phyloP scores from a whole-genome alignment of 352 stramenopile genomes.

The Globisporangium spinosum region DNA sequence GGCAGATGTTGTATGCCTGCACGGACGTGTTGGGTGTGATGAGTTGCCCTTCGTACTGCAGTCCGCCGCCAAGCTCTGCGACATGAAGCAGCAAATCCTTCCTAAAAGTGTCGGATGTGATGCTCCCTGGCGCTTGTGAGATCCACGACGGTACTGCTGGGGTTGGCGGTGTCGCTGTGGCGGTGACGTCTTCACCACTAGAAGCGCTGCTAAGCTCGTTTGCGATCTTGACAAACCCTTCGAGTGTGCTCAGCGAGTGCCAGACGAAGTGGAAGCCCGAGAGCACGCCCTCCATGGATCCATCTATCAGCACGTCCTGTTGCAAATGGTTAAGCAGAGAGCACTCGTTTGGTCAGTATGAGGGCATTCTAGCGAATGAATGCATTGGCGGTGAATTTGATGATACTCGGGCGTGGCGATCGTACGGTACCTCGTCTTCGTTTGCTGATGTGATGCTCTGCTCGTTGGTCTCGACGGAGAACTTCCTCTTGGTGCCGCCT shows the following conservation, averaged over 20 bases:
- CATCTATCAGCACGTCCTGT: not conserved
- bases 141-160: conserved; percentile 29
- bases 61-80: conserved; percentile 21
- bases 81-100: conserved; percentile 19
- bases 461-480: not conserved
- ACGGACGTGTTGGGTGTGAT: conserved; percentile 25
- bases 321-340: not conserved
- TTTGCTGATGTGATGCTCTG: not conserved
- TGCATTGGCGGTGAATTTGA: too few species aligned
- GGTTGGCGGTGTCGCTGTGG: too few species aligned
- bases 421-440: not conserved
- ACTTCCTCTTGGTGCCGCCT: not conserved
- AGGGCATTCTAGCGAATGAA: too few species aligned
- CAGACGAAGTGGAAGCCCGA: conserved; percentile 15
- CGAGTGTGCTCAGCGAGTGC: conserved; percentile 11
- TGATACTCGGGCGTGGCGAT: not conserved
- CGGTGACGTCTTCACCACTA: too few species aligned
- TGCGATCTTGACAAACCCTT: conserved; percentile 23
- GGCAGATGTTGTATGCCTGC: conserved; percentile 24
- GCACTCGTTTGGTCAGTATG: too few species aligned
- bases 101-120: conserved; percentile 23
- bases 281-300: not conserved
- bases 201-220: conserved; percentile 17
- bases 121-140: conserved; percentile 25
- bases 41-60: conserved; percentile 20